Conservation (phyloP, 805 yeast species). For the Zygosaccharomyces lentus region DNA sequence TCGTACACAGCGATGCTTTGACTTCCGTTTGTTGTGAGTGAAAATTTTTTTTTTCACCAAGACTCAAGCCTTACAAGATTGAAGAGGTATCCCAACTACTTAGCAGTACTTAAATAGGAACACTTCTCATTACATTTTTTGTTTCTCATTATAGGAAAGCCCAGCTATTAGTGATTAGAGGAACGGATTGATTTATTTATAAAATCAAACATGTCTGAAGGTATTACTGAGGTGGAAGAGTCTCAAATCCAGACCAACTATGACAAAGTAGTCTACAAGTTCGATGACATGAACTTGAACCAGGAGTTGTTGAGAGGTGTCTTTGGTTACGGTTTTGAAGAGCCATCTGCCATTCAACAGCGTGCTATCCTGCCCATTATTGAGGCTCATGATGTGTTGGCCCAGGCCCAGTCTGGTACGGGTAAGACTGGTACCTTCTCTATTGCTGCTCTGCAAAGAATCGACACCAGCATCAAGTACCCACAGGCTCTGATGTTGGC, state of each 20-base stretch:
- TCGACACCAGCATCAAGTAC: conserved; percentile 66
- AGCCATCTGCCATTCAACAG: conserved; percentile 96
- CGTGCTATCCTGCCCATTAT: conserved; percentile 95
- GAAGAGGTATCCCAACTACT: conserved; percentile 1
- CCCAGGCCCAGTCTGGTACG: conserved; percentile 99
- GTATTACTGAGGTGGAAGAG: conserved; percentile 75
- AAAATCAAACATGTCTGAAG: conserved; percentile 42
- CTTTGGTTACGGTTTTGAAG: conserved; percentile 89
- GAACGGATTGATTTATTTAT: conserved; percentile 9
- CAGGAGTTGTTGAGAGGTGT: conserved; percentile 60
- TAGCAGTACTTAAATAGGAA: background rate
- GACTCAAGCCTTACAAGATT: conserved; percentile 1
- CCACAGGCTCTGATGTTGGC: conserved; percentile 93
- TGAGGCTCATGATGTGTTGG: conserved; percentile 90
- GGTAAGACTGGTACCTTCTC: conserved; percentile 99
- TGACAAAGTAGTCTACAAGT: conserved; percentile 79
- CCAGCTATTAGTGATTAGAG: background rate
- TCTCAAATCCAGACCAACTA: conserved; percentile 89
- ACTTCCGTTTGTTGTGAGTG: conserved; percentile 10
- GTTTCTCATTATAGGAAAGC: background rate
- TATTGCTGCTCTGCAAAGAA: conserved; percentile 68
- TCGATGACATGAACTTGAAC: conserved; percentile 76
- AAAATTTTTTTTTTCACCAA: conserved; percentile 15
- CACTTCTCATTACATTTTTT: background rate
- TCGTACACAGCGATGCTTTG: conserved; percentile 1